Base-by-base conservation (phyloP, 306 rosid species). In the Trichosanthes cucumerina region DNA sequence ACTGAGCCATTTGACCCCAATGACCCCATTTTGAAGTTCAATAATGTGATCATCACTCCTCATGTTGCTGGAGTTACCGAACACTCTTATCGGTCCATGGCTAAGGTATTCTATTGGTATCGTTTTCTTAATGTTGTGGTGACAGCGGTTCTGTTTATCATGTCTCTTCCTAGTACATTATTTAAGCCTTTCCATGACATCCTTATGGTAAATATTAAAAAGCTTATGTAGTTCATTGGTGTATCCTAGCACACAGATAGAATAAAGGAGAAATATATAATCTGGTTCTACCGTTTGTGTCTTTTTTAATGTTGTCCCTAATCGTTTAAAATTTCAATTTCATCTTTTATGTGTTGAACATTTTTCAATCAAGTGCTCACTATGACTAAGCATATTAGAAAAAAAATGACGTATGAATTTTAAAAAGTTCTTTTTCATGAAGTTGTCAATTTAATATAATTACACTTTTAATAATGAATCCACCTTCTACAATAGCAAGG, bases 41-140 rank as follows among this genome's bases (percentile, higher is more conserved):
- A 82, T 82, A 94, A 94, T 81, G 93, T 89, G 82, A 57, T 90
- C 81, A 76, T 89, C 83, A 94, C 98, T 28, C 96, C 98, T 83
- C 98, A 94, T 82, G 85, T 94, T 60, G 98, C 93, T 36, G 97
- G 98, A 21, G 92, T 92, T 50, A 92, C 97, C 1, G 98, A 94
- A 78, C 64, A 79, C 62, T 86, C 98, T 75, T 94, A 88, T 77
- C 85, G 96, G 84, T 57, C 90, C 83, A 92, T 89, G 98, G 89
- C 98, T 58, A 92, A 92, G 97, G 96, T 92, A 74, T 73, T 81
- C 54, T 53, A 14, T 28, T 44, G 77, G 31, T 4, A 68, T 78
- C 50, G 12, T 59, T 23, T 36, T 38, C 47, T 64, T 64, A 36
- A 64, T 34, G 2, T 36, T 1, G 9, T 26, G 2, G 36, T 26